Evolutionary conservation across 495 filamentous ascomycete genomes (phyloP).

Genomic region (Niebla homalea): DNA sequence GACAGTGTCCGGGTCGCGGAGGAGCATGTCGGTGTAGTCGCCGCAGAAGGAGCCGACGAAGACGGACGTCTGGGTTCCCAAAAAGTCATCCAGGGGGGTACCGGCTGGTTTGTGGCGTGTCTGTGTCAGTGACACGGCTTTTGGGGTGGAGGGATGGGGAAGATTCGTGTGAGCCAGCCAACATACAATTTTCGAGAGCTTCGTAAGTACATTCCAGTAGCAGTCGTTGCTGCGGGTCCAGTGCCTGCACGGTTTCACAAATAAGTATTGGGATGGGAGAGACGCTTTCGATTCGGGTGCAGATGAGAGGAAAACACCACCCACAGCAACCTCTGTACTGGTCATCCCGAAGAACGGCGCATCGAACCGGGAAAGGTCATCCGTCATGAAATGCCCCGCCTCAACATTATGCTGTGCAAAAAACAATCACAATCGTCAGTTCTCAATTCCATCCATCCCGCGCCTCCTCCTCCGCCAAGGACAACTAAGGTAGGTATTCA

Average conservation of each 20-base stretch:
- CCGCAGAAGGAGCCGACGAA: constrained; percentile 4
- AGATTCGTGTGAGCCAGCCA: too few relatives aligned
- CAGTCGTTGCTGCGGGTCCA: constrained; percentile 28
- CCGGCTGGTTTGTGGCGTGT: too few relatives aligned
- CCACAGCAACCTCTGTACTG: constrained; percentile 26
- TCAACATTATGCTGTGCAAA: neutral
- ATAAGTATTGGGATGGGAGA: too few relatives aligned
- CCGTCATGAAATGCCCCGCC: constrained; percentile 22
- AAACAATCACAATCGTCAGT: constrained; percentile 12
- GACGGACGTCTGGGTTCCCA: constrained; percentile 10
- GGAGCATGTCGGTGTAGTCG: constrained; percentile 9
- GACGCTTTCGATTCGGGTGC: too few relatives aligned
- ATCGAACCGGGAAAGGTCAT: constrained; percentile 28
- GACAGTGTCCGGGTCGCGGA: constrained; percentile 2
- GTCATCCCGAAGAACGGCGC: constrained; percentile 39
- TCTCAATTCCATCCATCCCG: constrained; percentile 28
- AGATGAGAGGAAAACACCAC: too few relatives aligned
- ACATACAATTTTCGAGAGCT: constrained; percentile 32
- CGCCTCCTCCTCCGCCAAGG: neutral
- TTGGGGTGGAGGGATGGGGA: too few relatives aligned
- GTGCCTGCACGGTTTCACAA: constrained; percentile 12
- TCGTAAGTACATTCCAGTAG: constrained; percentile 38
- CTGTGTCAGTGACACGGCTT: too few relatives aligned
- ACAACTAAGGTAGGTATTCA: neutral
- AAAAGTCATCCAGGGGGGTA: constrained; percentile 9